Evolutionary conservation across 371 early-diverging fungal genomes (phyloP).

Genomic region (Mucor plumbeus): DNA sequence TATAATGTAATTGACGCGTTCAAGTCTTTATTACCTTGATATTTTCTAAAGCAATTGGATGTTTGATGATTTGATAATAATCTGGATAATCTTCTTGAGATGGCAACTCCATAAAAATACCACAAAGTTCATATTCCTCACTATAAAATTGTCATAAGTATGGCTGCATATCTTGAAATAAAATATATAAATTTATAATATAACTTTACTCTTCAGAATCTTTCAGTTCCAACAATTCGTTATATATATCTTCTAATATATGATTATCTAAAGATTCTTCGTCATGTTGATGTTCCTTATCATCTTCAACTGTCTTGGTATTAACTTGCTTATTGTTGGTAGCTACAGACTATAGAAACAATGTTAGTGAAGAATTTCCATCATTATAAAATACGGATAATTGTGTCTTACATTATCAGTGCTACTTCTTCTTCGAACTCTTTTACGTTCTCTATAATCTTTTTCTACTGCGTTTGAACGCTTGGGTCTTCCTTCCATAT

Average conservation of each 20-base stretch:
- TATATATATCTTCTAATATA: conserved; percentile 34
- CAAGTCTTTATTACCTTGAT: conserved; percentile 51
- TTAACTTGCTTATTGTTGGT: conserved; percentile 1
- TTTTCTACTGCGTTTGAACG: conserved; percentile 30
- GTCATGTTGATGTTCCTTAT: neutral
- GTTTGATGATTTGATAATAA: conserved; percentile 86
- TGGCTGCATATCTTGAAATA: neutral
- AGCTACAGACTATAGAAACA: conserved; percentile 6
- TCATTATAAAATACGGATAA: neutral
- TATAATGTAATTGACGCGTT: neutral
- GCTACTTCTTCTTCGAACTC: conserved; percentile 26
- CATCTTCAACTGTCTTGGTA: neutral
- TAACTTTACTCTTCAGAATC: conserved; percentile 45
- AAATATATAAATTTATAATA: neutral
- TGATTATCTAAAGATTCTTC: neutral
- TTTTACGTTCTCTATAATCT: conserved; percentile 41
- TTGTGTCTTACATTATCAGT: conserved; percentile 20
- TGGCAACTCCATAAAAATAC: conserved; percentile 80
- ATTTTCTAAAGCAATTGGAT: conserved; percentile 80
- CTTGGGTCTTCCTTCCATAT: conserved; percentile 35
- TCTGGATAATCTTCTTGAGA: conserved; percentile 83
- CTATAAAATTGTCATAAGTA: conserved; percentile 1
- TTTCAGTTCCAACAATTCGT: conserved; percentile 34
- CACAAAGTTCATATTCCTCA: conserved; percentile 64
- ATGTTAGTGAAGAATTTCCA: neutral